Conservation (phyloP, 2,329 filamentous ascomycete species). For the Diaporthe ilicicola region DNA sequence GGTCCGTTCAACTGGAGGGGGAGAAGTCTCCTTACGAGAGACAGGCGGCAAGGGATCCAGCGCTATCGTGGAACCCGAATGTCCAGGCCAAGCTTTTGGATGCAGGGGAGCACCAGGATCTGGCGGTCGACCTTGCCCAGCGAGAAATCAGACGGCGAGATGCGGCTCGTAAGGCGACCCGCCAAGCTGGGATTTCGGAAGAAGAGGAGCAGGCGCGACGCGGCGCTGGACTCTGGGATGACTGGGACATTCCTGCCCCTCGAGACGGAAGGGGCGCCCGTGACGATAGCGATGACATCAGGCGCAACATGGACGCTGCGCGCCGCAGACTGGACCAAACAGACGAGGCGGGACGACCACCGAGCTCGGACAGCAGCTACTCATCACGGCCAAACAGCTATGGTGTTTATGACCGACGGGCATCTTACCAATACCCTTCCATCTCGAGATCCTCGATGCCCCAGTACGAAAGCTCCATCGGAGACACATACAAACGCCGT, state of each 20-base stretch:
- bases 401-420: constrained; percentile 19
- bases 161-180: constrained; percentile 64
- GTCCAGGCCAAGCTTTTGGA: constrained; percentile 67
- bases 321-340: constrained; percentile 55
- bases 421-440: constrained; percentile 64
- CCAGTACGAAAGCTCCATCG: constrained; percentile 46
- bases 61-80: constrained; percentile 54
- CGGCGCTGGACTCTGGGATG: constrained; percentile 53
- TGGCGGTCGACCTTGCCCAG: constrained; percentile 80
- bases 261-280: constrained; percentile 32
- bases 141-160: constrained; percentile 76
- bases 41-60: constrained; percentile 67
- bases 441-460: constrained; percentile 61
- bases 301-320: constrained; percentile 62
- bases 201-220: constrained; percentile 66
- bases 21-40: constrained; percentile 50
- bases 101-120: constrained; percentile 74
- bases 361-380: constrained; percentile 5
- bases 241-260: constrained; percentile 46
- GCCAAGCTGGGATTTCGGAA: constrained; percentile 64
- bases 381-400: constrained; percentile 7
- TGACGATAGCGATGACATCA: constrained; percentile 55
- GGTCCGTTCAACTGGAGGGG: constrained; percentile 34
- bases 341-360: constrained; percentile 37
- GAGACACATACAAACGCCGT: constrained; percentile 9